Evolutionary conservation across 371 early-diverging fungal species (phyloP).

Genomic region (Polyrhizophydium stewartii): DNA sequence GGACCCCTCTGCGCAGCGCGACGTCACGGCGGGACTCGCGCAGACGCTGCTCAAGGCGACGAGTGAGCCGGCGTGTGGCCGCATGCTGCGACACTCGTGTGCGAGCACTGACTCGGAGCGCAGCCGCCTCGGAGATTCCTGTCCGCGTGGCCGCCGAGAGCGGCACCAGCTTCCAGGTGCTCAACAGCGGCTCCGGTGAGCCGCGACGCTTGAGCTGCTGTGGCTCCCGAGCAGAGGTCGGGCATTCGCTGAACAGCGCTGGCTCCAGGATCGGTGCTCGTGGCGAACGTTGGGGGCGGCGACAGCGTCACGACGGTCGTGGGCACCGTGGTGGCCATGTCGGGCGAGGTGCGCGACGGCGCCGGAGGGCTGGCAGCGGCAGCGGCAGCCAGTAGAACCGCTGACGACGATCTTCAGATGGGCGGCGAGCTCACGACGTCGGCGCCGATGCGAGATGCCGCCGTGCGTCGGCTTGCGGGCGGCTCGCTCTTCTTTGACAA

Average conservation of each 20-base stretch:
- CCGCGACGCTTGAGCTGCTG: no score
- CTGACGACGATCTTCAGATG: no score
- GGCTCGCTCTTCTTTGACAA: conserved; percentile 15
- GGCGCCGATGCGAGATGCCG: background rate
- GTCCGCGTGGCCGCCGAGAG: background rate
- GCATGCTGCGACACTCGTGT: no score
- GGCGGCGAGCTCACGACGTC: background rate
- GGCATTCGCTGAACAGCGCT: background rate
- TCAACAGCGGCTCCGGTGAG: background rate
- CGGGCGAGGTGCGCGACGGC: background rate
- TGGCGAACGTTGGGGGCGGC: background rate
- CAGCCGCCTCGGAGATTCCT: no score
- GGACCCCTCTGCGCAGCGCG: background rate
- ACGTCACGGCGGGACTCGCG: background rate
- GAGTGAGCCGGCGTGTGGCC: no score
- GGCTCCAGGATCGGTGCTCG: conserved; percentile 1
- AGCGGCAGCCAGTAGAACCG: no score
- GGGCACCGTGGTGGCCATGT: background rate
- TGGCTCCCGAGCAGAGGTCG: no score
- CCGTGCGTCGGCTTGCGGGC: conserved; percentile 3
- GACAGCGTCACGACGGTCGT: background rate
- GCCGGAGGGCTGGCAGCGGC: no score
- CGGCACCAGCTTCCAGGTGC: background rate
- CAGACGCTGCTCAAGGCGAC: no score
- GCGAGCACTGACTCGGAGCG: no score